A percentile compares a stretch with the other conserved stretches of the same genome.
Evolutionary conservation across 805 yeast species (phyloP).

Genomic region (Candida methanosorbosa): DNA sequence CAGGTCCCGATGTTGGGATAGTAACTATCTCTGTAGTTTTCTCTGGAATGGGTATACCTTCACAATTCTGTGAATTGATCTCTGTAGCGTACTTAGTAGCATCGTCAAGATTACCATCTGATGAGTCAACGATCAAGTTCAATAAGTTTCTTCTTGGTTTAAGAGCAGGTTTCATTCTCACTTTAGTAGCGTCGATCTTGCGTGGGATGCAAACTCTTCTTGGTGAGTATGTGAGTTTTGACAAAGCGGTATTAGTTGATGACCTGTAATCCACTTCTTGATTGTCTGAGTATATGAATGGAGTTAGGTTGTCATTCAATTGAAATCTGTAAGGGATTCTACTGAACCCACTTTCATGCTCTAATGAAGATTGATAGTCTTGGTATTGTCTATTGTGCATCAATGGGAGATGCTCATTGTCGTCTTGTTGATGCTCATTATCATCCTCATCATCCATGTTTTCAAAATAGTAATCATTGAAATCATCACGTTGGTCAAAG

Average conservation of each 20-base stretch:
- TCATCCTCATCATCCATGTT: constrained; percentile 9
- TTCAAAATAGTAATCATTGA: constrained; percentile 15
- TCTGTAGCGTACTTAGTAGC: constrained; percentile 67
- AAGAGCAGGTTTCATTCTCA: constrained; percentile 24
- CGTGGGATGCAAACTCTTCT: constrained; percentile 36
- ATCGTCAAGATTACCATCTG: constrained; percentile 50
- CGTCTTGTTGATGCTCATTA: constrained; percentile 11
- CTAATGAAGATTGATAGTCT: not conserved
- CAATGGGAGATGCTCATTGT: not conserved
- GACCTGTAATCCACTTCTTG: not conserved
- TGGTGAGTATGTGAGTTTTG: constrained; percentile 22
- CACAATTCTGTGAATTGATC: constrained; percentile 51
- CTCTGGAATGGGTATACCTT: constrained; percentile 56
- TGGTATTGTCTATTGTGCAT: not conserved
- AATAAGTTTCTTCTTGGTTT: constrained; percentile 21
- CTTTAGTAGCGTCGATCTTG: constrained; percentile 5
- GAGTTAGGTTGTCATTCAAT: not conserved
- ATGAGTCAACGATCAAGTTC: constrained; percentile 51
- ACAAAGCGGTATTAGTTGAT: not conserved
- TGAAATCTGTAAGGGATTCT: not conserved
- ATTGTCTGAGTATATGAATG: constrained; percentile 1
- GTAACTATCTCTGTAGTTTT: constrained; percentile 49
- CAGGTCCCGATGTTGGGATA: constrained; percentile 37
- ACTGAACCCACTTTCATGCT: no score
- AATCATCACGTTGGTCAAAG: constrained; percentile 11